Conservation (phyloP, 805 yeast species). For the Candida nemodendra region DNA sequence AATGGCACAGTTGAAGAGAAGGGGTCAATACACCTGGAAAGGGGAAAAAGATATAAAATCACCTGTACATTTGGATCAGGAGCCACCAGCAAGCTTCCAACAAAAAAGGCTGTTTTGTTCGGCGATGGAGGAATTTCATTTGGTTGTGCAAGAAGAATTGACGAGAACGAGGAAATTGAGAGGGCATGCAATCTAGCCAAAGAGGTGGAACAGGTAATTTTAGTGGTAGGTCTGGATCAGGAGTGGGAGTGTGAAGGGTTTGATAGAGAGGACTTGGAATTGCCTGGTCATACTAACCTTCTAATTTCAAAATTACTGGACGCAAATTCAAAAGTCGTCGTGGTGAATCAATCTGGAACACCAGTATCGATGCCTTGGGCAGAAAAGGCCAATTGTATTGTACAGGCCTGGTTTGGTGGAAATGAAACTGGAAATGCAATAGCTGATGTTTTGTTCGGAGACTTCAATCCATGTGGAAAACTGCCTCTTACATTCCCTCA, state of each 20-base stretch:
- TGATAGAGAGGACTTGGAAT: slow-evolving; percentile 36
- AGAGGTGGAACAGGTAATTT: slow-evolving; percentile 35
- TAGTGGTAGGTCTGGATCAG: slow-evolving; percentile 35
- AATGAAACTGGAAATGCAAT: slow-evolving; percentile 41
- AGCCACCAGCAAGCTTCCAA: slow-evolving; percentile 29
- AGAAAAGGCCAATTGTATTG: slow-evolving; percentile 26
- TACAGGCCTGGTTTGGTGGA: slow-evolving; percentile 40
- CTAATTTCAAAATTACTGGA: slow-evolving; percentile 32
- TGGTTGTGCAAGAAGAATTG: slow-evolving; percentile 9
- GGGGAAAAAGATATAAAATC: slow-evolving; percentile 44
- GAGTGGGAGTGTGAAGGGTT: slow-evolving; percentile 43
- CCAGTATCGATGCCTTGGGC: slow-evolving; percentile 43
- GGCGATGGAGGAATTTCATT: slow-evolving; percentile 19
- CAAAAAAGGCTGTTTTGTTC: slow-evolving; percentile 2
- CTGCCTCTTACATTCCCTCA: slow-evolving; percentile 40
- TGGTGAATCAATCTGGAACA: slow-evolving; percentile 41
- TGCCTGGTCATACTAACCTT: slow-evolving; percentile 35
- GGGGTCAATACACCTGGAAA: slow-evolving; percentile 37
- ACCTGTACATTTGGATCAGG: slow-evolving; percentile 52
- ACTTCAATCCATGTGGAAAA: slow-evolving; percentile 42
- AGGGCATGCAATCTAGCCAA: slow-evolving; percentile 35
- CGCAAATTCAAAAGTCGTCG: slow-evolving; percentile 35
- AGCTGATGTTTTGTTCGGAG: slow-evolving; percentile 45
- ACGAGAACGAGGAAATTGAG: slow-evolving; percentile 11
- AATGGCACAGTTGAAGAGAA: slow-evolving; percentile 53